These are phyloP conservation scores for Eucalyptus coolabah DNA, from an alignment of 345 rosid species.

Conservation along the genomic window DNA sequence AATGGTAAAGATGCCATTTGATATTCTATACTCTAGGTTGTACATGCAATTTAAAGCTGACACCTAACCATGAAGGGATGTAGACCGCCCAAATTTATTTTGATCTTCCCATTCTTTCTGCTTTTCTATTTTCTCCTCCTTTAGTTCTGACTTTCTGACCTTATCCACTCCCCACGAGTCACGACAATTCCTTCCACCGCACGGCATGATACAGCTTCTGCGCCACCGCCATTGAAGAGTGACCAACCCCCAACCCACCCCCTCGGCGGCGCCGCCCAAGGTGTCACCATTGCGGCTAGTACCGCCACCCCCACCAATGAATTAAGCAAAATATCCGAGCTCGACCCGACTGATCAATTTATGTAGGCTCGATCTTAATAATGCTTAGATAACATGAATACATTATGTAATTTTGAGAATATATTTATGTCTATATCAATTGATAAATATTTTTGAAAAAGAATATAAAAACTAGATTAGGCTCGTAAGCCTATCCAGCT, in stretches of 20 bases:
- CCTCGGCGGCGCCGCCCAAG: not conserved
- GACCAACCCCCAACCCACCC: not conserved
- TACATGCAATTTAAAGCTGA: not conserved
- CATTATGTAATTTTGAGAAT: not conserved
- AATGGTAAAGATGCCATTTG: not conserved
- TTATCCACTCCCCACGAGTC: not conserved
- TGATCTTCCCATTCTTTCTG: not conserved
- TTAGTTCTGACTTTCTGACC: not conserved
- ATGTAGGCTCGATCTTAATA: not conserved
- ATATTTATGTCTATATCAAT: not conserved
- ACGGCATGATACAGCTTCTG: not conserved
- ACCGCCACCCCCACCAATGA: not conserved
- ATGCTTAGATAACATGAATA: not conserved
- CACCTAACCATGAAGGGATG: not conserved
- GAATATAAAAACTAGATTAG: not conserved
- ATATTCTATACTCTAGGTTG: not conserved
- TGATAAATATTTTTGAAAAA: too few relatives aligned
- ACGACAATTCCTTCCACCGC: not conserved
- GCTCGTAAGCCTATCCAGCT: not conserved
- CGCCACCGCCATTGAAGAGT: not conserved
- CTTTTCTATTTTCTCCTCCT: not conserved
- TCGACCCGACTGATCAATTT: not conserved
- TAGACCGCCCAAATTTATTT: not conserved
- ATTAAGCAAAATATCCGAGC: not conserved
- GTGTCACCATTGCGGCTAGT: not conserved